These are phyloP conservation scores for Porodaedalea pini DNA, from an alignment of 1,284 basidiomycete genomes.

Conservation along the genomic window DNA sequence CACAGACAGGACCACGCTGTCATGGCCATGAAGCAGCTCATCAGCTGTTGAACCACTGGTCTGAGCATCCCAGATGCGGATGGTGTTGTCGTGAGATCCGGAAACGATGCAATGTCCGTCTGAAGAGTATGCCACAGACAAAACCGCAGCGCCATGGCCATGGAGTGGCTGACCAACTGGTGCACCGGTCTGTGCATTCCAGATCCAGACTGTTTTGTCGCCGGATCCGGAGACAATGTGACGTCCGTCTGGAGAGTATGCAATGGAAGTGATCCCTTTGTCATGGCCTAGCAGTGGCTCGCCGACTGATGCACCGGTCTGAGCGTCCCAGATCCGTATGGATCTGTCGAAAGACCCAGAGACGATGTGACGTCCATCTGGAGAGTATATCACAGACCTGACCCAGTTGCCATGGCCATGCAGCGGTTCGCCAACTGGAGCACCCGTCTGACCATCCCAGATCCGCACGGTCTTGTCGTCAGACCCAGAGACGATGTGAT, in stretches of 20 bases:
- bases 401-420: not conserved
- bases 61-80: conserved; percentile 93
- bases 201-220: conserved; percentile 89
- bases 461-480: conserved; percentile 3
- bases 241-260: conserved; percentile 77
- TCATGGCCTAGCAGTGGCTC: not conserved
- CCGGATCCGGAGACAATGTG: conserved; percentile 93
- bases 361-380: conserved; percentile 5
- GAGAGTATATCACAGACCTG: conserved; percentile 9
- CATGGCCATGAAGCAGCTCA: too few relatives aligned
- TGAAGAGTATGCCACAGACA: not conserved
- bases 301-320: not conserved
- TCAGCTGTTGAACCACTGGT: conserved; percentile 44
- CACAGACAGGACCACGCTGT: too few relatives aligned
- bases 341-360: conserved; percentile 13
- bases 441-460: conserved; percentile 9
- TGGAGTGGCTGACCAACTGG: not conserved
- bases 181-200: conserved; percentile 65
- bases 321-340: conserved; percentile 14
- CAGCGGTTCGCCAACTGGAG: not conserved
- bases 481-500: conserved; percentile 12
- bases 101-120: not conserved
- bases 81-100: conserved; percentile 71
- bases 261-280: not conserved
- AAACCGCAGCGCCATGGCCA: not conserved